phyloP scores from a whole-genome alignment of 1,284 basidiomycete species.

The Singerocomus inundabilis region DNA sequence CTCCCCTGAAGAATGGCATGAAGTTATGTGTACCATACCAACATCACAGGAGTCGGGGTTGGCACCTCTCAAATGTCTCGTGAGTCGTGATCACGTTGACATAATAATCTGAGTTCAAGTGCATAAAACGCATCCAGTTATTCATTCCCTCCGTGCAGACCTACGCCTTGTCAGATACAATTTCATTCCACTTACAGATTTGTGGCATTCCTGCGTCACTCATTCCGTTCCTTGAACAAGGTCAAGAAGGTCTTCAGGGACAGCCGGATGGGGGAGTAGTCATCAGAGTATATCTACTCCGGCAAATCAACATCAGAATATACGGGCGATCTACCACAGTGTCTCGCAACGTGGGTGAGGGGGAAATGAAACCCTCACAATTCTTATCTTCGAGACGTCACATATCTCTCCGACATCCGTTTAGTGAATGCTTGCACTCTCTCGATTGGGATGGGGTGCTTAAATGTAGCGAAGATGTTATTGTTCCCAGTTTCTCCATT shows the following conservation, averaged over 20 bases:
- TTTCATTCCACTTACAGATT: conserved; percentile 35
- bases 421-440: conserved; percentile 17
- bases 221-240: conserved; percentile 26
- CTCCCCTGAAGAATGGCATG: conserved; percentile 34
- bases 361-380: conserved; percentile 17
- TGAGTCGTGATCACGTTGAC: conserved; percentile 18
- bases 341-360: conserved; percentile 22
- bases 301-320: conserved; percentile 18
- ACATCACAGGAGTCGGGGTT: conserved; percentile 22
- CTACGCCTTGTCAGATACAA: conserved; percentile 30
- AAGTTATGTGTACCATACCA: conserved; percentile 26
- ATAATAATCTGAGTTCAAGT: not conserved
- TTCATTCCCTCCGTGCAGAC: conserved; percentile 30
- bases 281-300: conserved; percentile 27
- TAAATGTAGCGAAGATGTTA: conserved; percentile 19
- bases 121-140: conserved; percentile 15
- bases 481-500: conserved; percentile 23
- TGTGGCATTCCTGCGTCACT: conserved; percentile 28
- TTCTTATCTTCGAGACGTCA: conserved; percentile 2
- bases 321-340: conserved; percentile 15
- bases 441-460: conserved; percentile 35
- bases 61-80: conserved; percentile 27
- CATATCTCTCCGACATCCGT: conserved; percentile 6
- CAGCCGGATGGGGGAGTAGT: conserved; percentile 4
- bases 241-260: conserved; percentile 1